These are phyloP conservation scores for Hypoxylon sp. DNA, from an alignment of 2,329 filamentous ascomycete genomes.

Conservation along the genomic window DNA sequence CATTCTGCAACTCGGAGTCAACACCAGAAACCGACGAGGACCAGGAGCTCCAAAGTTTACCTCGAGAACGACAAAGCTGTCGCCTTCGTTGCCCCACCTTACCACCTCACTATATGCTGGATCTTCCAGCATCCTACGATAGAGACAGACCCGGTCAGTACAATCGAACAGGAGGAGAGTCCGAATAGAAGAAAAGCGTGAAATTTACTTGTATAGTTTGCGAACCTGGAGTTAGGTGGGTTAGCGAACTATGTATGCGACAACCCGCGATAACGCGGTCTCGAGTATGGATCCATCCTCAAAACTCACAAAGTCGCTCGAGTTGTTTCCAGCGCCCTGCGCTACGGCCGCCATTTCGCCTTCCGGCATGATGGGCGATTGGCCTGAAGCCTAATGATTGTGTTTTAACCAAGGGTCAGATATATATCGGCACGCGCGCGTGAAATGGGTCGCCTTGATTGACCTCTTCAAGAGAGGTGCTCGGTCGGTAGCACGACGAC, in stretches of 20 bases:
- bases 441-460: conserved; percentile 27
- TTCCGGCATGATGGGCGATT: conserved; percentile 53
- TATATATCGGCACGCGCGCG: conserved; percentile 36
- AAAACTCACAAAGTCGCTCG: conserved; percentile 90
- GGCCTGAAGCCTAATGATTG: conserved; percentile 28
- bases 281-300: conserved; percentile 22
- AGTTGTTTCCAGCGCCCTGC: conserved; percentile 75
- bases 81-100: conserved; percentile 92
- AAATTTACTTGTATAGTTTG: conserved; percentile 95
- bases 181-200: conserved; percentile 27
- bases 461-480: conserved; percentile 15
- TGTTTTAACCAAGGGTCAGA: conserved; percentile 22
- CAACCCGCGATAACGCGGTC: conserved; percentile 41
- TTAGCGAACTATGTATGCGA: conserved; percentile 50
- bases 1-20: conserved; percentile 72
- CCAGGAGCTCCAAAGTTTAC: conserved; percentile 62
- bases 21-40: conserved; percentile 38
- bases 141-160: conserved; percentile 50
- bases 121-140: conserved; percentile 90
- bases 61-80: conserved; percentile 97
- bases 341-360: conserved; percentile 54
- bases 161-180: conserved; percentile 3
- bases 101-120: conserved; percentile 93
- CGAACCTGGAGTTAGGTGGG: conserved; percentile 75
- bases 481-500: conserved; percentile 34